Evolutionary conservation across 1,139 yeast genomes (phyloP), one percentile per base, ranked within the genome.

Genomic region (Trichomonascaceae sp.): DNA sequence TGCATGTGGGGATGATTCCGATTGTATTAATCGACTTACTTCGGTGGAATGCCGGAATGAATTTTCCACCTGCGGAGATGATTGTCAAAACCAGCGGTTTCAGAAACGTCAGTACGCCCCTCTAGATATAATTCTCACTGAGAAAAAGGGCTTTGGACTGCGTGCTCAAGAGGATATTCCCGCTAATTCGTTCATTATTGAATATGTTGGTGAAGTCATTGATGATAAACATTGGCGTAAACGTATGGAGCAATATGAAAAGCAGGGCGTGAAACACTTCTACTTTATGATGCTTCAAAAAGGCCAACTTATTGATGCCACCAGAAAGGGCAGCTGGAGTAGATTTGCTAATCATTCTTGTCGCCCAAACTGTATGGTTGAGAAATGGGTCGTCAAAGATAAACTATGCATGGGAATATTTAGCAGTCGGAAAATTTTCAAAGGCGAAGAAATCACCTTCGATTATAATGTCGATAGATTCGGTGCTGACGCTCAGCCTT

Each of bases 271-370:
- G 61, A 83, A 81, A 68, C 99, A 93, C 70, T 93, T 93, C 64
- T 93, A 93, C 70, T 93, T 93, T 70, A 93, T 93, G 99, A 90
- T 90, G 97, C 79, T 93, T 59, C 95, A 89, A 63, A 87, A 84
- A 65, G 91, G 90, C 58, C 93, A 93, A 65, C 93, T 89, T 66
- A 88, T 93, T 56, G 99, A 93, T 70, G 99, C 99, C 49, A 91
- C 98, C 1, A 75, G 79, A 51, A 86, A 81, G 70, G 99, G 98
- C 2, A 82, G 91, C 20, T 71, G 91, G 55, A 96, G 96, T 0
- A 76, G 99, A 57, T 93, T 91, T 72, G 87, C 95, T 63, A 93
- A 93, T 68, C 99, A 93, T 70, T 88, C 96, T 18, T 93, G 99
- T 70, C 83, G 80, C 61, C 98, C 99, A 5, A 93, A 93, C 70